These are phyloP conservation scores for Vararia minispora DNA, from an alignment of 768 basidiomycete genomes.

Conservation along the genomic window DNA sequence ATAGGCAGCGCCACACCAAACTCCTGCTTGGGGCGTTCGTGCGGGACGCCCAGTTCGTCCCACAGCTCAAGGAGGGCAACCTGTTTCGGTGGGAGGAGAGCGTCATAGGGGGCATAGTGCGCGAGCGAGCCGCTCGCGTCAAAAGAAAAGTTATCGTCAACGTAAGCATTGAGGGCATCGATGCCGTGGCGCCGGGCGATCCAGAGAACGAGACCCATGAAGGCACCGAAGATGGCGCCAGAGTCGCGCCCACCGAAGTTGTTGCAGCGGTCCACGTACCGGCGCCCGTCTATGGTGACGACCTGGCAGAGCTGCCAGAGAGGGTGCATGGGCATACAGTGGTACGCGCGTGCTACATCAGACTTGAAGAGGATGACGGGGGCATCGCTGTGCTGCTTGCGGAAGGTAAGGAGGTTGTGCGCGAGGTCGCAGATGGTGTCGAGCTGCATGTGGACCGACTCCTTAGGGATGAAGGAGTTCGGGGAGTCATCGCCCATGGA, in stretches of 20 bases:
- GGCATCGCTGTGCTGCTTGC: not conserved
- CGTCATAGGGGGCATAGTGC: slow-evolving; percentile 22
- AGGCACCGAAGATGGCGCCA: slow-evolving; percentile 3
- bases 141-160: slow-evolving; percentile 23
- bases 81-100: slow-evolving; percentile 22
- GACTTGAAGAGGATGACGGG: slow-evolving; percentile 15
- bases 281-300: slow-evolving; percentile 18
- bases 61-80: slow-evolving; percentile 25
- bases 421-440: slow-evolving; percentile 23
- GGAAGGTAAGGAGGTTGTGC: not conserved
- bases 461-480: slow-evolving; percentile 24
- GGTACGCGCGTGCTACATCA: slow-evolving; percentile 18
- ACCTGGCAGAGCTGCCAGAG: slow-evolving; percentile 25
- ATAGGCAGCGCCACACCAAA: slow-evolving; percentile 18
- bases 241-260: slow-evolving; percentile 18
- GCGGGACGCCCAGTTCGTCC: slow-evolving; percentile 29
- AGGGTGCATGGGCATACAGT: slow-evolving; percentile 16
- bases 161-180: slow-evolving; percentile 19
- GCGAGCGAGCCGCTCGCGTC: slow-evolving; percentile 13
- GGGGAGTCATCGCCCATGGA: slow-evolving; percentile 22
- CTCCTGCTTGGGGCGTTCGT: slow-evolving; percentile 28
- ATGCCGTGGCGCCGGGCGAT: slow-evolving; percentile 19
- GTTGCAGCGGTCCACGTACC: slow-evolving; percentile 22
- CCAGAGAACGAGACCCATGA: slow-evolving; percentile 26
- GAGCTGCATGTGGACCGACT: slow-evolving; percentile 16